Evolutionary conservation across 164 flowering plant genomes (phyloP).

Genomic region (Litsea cubeba): DNA sequence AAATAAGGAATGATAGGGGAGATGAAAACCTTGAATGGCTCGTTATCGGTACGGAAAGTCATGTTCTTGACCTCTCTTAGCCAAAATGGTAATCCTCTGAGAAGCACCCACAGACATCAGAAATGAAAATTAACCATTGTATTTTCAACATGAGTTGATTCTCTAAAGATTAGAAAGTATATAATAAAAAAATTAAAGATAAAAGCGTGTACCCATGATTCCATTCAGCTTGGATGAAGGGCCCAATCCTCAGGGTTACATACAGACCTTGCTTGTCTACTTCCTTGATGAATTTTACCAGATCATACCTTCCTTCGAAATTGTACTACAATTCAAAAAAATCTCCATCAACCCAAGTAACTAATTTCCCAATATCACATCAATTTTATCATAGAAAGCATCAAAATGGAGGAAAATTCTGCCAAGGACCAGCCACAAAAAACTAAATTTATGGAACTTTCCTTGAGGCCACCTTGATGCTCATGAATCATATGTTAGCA

Average conservation of each 20-base stretch:
- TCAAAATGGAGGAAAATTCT: too few relatives aligned
- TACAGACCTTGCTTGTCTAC: conserved; percentile 6
- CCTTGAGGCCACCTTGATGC: background rate
- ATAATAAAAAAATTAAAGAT: background rate
- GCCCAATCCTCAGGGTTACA: conserved; percentile 9
- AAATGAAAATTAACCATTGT: background rate
- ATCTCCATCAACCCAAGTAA: background rate
- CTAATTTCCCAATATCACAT: background rate
- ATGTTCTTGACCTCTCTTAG: conserved; percentile 55
- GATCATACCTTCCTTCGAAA: conserved; percentile 7
- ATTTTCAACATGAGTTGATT: background rate
- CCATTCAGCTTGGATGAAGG: conserved; percentile 15
- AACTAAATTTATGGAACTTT: background rate
- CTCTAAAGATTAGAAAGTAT: background rate
- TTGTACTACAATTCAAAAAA: conserved; percentile 2
- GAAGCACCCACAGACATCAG: background rate
- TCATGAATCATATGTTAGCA: background rate
- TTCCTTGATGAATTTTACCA: conserved; percentile 9
- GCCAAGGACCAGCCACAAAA: too few relatives aligned
- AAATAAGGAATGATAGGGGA: background rate
- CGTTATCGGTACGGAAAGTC: conserved; percentile 59
- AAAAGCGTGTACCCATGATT: conserved; percentile 2
- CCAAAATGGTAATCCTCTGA: conserved; percentile 93
- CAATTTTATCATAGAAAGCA: background rate
- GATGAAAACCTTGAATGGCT: conserved; percentile 54